phyloP scores from a whole-genome alignment of 2,329 filamentous ascomycete genomes.

The Penicillium sp. region DNA sequence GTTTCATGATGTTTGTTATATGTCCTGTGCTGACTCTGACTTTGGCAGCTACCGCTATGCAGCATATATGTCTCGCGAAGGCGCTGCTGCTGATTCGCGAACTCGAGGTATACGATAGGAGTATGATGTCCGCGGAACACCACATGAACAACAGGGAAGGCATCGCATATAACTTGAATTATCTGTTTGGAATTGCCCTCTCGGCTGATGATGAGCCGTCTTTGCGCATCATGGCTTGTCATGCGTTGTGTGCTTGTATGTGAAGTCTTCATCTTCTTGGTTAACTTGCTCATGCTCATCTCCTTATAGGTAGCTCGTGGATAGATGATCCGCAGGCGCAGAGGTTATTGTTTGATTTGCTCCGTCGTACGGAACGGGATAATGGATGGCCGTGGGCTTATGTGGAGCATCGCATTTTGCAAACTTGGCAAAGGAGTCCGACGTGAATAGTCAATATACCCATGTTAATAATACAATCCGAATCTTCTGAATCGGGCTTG shows the following conservation, averaged over 20 bases:
- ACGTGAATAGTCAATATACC: constrained; percentile 3
- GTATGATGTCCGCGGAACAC: constrained; percentile 10
- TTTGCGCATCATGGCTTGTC: constrained; percentile 31
- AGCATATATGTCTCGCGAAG: constrained; percentile 34
- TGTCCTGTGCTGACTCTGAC: background rate
- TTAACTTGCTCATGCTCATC: background rate
- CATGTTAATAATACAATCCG: background rate
- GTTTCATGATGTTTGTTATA: background rate
- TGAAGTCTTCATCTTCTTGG: background rate
- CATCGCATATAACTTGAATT: constrained; percentile 25
- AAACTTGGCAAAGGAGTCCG: constrained; percentile 24
- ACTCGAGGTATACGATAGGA: constrained; percentile 14
- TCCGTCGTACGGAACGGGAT: constrained; percentile 17
- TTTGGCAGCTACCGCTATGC: constrained; percentile 28
- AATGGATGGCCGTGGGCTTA: constrained; percentile 23
- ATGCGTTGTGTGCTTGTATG: constrained; percentile 33
- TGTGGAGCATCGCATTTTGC: constrained; percentile 18
- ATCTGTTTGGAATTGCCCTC: constrained; percentile 32
- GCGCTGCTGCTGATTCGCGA: constrained; percentile 26
- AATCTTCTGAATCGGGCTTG: background rate
- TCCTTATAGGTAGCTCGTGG: constrained; percentile 26
- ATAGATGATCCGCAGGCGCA: constrained; percentile 26
- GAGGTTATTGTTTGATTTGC: constrained; percentile 17
- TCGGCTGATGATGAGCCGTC: constrained; percentile 33
- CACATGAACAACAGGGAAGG: constrained; percentile 24